These are phyloP conservation scores for Pseudogymnoascus sp. DNA, from an alignment of 2,329 filamentous ascomycete genomes.

Conservation along the genomic window DNA sequence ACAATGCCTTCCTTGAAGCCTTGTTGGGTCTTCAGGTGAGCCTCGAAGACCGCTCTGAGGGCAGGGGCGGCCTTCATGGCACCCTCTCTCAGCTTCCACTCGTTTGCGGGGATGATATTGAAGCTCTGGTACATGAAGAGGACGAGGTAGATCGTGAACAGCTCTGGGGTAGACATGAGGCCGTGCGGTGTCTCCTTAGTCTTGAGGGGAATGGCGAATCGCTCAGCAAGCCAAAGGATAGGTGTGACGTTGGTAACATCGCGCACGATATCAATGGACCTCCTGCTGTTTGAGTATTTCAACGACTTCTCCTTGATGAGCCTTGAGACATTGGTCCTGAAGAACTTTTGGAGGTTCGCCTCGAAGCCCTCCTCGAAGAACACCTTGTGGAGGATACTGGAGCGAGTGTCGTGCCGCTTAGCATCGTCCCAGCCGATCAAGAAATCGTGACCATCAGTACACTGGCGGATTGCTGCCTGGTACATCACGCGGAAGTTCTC, in stretches of 20 bases:
- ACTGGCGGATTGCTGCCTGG: conserved; percentile 32
- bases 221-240: conserved; percentile 41
- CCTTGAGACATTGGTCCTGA: conserved; percentile 33
- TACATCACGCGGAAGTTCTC: conserved; percentile 41
- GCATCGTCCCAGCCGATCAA: conserved; percentile 38
- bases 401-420: conserved; percentile 33
- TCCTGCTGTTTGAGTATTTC: conserved; percentile 33
- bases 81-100: conserved; percentile 40
- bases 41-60: conserved; percentile 33
- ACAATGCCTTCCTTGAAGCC: conserved; percentile 34
- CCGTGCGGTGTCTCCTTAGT: conserved; percentile 47
- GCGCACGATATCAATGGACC: conserved; percentile 45
- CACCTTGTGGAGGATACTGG: conserved; percentile 36
- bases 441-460: conserved; percentile 38
- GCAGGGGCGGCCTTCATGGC: conserved; percentile 32
- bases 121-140: conserved; percentile 44
- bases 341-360: conserved; percentile 34
- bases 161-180: conserved; percentile 36
- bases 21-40: conserved; percentile 37
- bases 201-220: conserved; percentile 57
- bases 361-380: conserved; percentile 36
- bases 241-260: conserved; percentile 62
- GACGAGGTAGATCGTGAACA: conserved; percentile 36
- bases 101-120: conserved; percentile 41
- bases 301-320: conserved; percentile 40